Percentiles rank a stretch among this genome's conserved stretches.
phyloP scores from a whole-genome alignment of 75 land plant species.

The Adiantum capillusveneris region DNA sequence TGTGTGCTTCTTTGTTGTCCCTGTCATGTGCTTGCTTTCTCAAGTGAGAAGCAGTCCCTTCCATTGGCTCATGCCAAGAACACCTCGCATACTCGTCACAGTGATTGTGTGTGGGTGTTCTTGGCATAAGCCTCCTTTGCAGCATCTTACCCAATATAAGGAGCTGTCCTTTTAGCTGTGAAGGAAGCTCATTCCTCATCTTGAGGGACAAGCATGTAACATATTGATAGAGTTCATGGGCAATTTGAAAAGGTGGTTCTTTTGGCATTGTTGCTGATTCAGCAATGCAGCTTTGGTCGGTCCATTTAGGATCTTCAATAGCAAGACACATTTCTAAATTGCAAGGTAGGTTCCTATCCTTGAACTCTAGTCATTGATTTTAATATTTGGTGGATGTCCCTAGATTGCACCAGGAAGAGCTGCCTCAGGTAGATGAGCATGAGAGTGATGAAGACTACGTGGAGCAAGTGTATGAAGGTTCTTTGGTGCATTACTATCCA shows the following conservation, averaged over 20 bases:
- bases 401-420: neutral
- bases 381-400: neutral
- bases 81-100: too few species aligned
- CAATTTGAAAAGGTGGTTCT: neutral
- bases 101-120: too few species aligned
- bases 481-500: slow-evolving; percentile 7
- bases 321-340: neutral
- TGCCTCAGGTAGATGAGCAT: neutral
- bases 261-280: neutral
- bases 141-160: too few species aligned
- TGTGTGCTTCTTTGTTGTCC: too few species aligned
- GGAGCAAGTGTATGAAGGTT: slow-evolving; percentile 8
- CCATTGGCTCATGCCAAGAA: too few species aligned
- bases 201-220: neutral
- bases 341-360: neutral
- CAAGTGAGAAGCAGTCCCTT: too few species aligned
- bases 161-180: too few species aligned
- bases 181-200: too few species aligned
- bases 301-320: neutral
- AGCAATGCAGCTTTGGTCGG: neutral
- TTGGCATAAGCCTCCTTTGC: too few species aligned
- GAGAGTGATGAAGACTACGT: slow-evolving; percentile 4
- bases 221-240: neutral
- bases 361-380: neutral
- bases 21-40: too few species aligned